Conservation (phyloP, 306 rosid species). For the Vigna angularis region DNA sequence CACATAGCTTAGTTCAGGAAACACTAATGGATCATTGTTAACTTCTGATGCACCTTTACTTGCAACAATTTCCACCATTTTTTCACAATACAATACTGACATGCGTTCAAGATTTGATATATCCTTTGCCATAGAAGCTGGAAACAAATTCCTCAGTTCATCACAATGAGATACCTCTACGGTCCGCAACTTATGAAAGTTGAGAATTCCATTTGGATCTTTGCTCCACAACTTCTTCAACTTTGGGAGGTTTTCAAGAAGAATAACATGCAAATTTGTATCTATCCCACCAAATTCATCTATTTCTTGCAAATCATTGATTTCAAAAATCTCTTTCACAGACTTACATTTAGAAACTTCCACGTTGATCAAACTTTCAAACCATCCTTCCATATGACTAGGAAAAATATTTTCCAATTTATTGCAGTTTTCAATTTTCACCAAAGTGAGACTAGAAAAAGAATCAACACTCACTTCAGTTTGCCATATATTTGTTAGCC, state of each 20-base stretch:
- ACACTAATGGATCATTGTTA: neutral
- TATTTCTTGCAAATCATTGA: neutral
- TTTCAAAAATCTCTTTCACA: neutral
- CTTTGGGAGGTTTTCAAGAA: neutral
- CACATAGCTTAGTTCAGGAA: neutral
- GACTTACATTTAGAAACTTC: too few relatives aligned
- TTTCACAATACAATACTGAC: rapidly evolving
- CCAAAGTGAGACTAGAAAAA: too few relatives aligned
- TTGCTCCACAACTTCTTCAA: neutral
- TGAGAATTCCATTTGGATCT: conserved; percentile 3
- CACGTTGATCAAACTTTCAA: neutral
- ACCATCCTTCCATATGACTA: conserved; percentile 2
- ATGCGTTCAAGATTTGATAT: neutral
- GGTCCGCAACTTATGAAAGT: neutral
- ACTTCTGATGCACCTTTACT: neutral
- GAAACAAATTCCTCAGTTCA: conserved; percentile 19
- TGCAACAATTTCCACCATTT: conserved; percentile 8
- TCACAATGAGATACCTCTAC: neutral
- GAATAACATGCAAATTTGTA: neutral
- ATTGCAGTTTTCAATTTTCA: neutral
- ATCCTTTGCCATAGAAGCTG: conserved; percentile 27
- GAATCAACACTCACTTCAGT: too few relatives aligned
- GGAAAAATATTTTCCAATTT: conserved; percentile 39
- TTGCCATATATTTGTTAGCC: too few relatives aligned
- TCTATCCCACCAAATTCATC: neutral